Conservation (phyloP, 2,329 filamentous ascomycete genomes). For the Hirsutella minnesotensis region DNA sequence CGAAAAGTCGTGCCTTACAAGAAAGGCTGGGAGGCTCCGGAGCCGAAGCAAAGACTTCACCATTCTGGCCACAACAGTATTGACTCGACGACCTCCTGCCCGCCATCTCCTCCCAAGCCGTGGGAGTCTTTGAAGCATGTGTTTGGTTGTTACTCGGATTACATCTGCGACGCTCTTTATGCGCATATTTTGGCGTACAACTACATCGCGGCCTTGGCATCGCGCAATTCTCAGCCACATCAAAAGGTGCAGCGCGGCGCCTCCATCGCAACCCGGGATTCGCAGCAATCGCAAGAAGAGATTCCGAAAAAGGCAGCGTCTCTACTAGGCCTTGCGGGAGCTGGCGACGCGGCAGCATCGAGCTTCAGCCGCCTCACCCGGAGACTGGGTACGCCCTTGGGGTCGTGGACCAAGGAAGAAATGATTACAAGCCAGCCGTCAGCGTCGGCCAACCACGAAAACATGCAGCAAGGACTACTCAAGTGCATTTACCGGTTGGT, state of each 20-base stretch:
- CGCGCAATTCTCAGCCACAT: constrained; percentile 10
- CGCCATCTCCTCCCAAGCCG: constrained; percentile 15
- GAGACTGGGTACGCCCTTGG: constrained; percentile 14
- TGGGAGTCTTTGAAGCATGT: constrained; percentile 38
- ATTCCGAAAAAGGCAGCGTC: constrained; percentile 41
- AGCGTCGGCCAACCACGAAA: constrained; percentile 16
- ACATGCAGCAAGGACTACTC: constrained; percentile 35
- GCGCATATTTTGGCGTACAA: constrained; percentile 48
- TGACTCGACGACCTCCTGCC: constrained; percentile 7
- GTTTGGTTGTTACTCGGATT: constrained; percentile 39
- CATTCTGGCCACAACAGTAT: constrained; percentile 3
- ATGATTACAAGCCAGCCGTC: constrained; percentile 8
- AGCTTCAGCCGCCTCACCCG: constrained; percentile 12
- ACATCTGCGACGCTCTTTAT: constrained; percentile 46
- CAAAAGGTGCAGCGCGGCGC: constrained; percentile 5
- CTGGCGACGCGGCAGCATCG: constrained; percentile 8
- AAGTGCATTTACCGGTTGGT: constrained; percentile 40
- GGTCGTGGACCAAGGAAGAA: constrained; percentile 15
- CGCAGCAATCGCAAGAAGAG: constrained; percentile 14
- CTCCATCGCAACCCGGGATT: constrained; percentile 10
- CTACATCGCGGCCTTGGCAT: constrained; percentile 32
- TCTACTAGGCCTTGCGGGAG: constrained; percentile 32
- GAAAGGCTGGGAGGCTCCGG: constrained; percentile 8
- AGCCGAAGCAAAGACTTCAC: constrained; percentile 1
- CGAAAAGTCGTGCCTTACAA: constrained; percentile 21